Percentiles rank a stretch among this genome's conserved stretches.
These are phyloP conservation scores for Vitis hybrid DNA, from an alignment of 177 flowering plant species.

Conservation along the genomic window DNA sequence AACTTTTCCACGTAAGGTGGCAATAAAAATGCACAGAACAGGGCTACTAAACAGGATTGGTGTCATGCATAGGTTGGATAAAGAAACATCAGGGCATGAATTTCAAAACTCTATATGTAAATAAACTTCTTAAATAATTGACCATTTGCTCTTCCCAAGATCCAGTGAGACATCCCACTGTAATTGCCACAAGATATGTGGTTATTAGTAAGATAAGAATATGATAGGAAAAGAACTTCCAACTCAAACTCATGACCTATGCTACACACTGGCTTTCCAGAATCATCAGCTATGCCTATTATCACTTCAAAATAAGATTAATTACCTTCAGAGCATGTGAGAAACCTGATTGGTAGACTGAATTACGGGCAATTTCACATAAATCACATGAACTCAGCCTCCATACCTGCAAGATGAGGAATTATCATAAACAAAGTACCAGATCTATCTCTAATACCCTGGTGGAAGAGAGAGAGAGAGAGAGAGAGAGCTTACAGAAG, in stretches of 20 bases:
- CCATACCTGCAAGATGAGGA: constrained; percentile 72
- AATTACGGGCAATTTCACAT: constrained; percentile 97
- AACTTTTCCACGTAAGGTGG: too few relatives aligned
- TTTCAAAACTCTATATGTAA: too few relatives aligned
- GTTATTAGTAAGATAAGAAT: too few relatives aligned
- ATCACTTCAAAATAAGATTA: neutral
- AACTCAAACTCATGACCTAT: too few relatives aligned
- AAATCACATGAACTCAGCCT: constrained; percentile 92
- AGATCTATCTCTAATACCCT: neutral
- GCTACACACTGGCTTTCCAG: too few relatives aligned
- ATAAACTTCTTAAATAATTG: too few relatives aligned
- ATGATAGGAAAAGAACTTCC: too few relatives aligned
- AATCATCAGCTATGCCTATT: neutral
- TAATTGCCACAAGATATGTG: too few relatives aligned
- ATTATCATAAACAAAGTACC: neutral
- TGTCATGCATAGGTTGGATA: too few relatives aligned
- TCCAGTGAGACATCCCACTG: too few relatives aligned
- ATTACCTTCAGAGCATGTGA: constrained; percentile 91
- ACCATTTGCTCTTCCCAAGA: too few relatives aligned
- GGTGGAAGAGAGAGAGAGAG: neutral
- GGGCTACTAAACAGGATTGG: neutral
- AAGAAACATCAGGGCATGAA: too few relatives aligned
- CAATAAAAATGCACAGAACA: neutral
- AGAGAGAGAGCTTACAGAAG: constrained; percentile 64
- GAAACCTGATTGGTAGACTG: constrained; percentile 94